Evolutionary conservation across 108 stramenopile species (phyloP), one percentile per base, ranked within the genome.

Genomic region (Conticribra weissflogii): DNA sequence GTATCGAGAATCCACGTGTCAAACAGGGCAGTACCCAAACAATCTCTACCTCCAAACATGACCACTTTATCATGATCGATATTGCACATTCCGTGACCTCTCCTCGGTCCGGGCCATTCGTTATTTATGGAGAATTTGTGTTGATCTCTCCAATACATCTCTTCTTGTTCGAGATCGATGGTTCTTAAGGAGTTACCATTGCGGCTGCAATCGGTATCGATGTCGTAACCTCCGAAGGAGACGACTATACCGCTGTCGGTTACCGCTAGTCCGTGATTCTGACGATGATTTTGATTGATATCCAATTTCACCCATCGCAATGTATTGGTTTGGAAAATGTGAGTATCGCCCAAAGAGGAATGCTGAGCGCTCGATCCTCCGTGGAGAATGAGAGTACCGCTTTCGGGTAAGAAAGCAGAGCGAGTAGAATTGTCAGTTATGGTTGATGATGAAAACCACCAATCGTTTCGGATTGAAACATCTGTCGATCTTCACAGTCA

Each of bases 41-140:
- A 4, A 60, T 60, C 59, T 4, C 44, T 21, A 4, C 59, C 59
- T 18, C 59, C 59, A 31, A 44, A 60, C 33, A 44, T 45, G n/a
- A 44, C 59, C 18, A 44, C 2, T 1, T 36, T 7, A 22, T 44
- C 21, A 16, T 41, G 22, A 8, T 44, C 59, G 21, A n/a, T 23
- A 31, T 24, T 36, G 23, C 59, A 60, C 59, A 60, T 60, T 4
- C 4, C 59, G 21, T 60, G 59, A 1, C 44, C 23, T 21, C 45
- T 23, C 7, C 59, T 36, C 1, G 59, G 21, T 12, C 19, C 14
- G 15, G 59, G 59, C 59, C 36, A 60, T 45, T n/a, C n/a, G n/a
- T n/a, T n/a, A n/a, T n/a, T n/a, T 15, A 19, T 45, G 18, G 19
- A 19, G 29, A 31, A 41, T 7, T 45, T 2, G 59, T 32, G 36